Percentiles rank a stretch among this genome's conserved stretches.
These are phyloP conservation scores for Yamadazyma epiphylla DNA, from an alignment of 1,139 yeast species.

Conservation along the genomic window DNA sequence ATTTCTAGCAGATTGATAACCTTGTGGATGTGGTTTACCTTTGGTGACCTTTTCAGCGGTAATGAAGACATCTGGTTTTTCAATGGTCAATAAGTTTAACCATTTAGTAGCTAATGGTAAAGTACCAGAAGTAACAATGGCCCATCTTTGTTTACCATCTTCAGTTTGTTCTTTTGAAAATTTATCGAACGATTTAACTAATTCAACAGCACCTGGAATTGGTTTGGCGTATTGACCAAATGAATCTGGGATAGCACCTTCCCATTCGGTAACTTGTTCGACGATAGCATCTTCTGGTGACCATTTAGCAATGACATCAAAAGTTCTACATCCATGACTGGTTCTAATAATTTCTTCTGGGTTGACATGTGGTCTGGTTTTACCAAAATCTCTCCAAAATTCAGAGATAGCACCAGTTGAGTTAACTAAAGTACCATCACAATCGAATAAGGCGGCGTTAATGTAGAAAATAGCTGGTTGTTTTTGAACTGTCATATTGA, in stretches of 20 bases:
- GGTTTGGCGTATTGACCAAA: conserved; percentile 70
- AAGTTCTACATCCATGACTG: conserved; percentile 81
- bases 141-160: conserved; percentile 57
- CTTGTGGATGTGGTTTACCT: conserved; percentile 86
- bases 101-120: conserved; percentile 73
- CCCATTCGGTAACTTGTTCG: conserved; percentile 65
- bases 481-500: conserved; percentile 23
- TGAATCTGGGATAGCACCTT: conserved; percentile 67
- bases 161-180: conserved; percentile 39
- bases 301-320: conserved; percentile 70
- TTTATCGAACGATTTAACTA: conserved; percentile 52
- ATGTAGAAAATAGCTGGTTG: conserved; percentile 47
- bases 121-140: conserved; percentile 83
- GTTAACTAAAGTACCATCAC: conserved; percentile 82
- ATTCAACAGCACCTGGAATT: conserved; percentile 68
- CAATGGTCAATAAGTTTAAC: conserved; percentile 63
- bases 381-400: conserved; percentile 73
- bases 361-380: conserved; percentile 66
- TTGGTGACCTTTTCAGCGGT: conserved; percentile 73
- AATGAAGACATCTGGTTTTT: conserved; percentile 67
- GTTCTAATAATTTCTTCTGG: conserved; percentile 68
- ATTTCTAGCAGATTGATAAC: conserved; percentile 65
- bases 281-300: conserved; percentile 71
- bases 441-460: conserved; percentile 64
- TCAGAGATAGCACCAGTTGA: conserved; percentile 81